Evolutionary conservation across 192 early-diverging fungal genomes (phyloP).

Genomic region (Umbelopsis isabellina): DNA sequence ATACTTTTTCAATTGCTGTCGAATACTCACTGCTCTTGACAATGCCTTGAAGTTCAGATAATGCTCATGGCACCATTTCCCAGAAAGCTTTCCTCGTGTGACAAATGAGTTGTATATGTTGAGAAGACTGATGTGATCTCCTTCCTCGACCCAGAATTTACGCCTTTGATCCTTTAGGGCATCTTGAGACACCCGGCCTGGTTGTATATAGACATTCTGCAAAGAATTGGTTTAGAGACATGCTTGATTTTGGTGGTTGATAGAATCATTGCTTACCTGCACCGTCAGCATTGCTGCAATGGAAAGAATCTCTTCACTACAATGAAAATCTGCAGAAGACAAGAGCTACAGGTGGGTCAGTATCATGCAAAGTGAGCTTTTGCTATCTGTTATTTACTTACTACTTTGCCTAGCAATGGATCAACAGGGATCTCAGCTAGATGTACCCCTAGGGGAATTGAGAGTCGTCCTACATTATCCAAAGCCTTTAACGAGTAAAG

Average conservation of each 20-base stretch:
- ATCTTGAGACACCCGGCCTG: constrained; percentile 36
- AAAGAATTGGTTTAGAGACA: neutral
- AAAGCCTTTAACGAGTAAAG: constrained; percentile 74
- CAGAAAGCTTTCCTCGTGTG: constrained; percentile 49
- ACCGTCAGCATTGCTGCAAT: constrained; percentile 83
- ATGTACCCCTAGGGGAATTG: constrained; percentile 69
- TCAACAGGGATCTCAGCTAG: constrained; percentile 81
- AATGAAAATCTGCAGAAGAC: constrained; percentile 63
- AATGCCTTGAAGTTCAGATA: constrained; percentile 76
- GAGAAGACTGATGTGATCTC: constrained; percentile 66
- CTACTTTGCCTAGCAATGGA: constrained; percentile 69
- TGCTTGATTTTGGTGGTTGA: neutral
- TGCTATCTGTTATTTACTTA: constrained; percentile 4
- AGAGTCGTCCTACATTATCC: constrained; percentile 70
- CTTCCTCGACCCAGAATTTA: constrained; percentile 79
- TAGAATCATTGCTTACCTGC: constrained; percentile 46
- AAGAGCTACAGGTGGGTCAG: constrained; percentile 43
- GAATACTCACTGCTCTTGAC: constrained; percentile 82
- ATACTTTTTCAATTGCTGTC: constrained; percentile 87
- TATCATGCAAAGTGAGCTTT: neutral
- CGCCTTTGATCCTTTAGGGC: constrained; percentile 60
- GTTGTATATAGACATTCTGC: constrained; percentile 52
- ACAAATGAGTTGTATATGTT: constrained; percentile 83
- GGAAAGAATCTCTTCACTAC: constrained; percentile 74
- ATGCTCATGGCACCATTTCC: constrained; percentile 88